Percentiles rank a stretch among this genome's conserved stretches.
Conservation (phyloP, 257 asterid species). For the Ocimum tenuiflorum region DNA sequence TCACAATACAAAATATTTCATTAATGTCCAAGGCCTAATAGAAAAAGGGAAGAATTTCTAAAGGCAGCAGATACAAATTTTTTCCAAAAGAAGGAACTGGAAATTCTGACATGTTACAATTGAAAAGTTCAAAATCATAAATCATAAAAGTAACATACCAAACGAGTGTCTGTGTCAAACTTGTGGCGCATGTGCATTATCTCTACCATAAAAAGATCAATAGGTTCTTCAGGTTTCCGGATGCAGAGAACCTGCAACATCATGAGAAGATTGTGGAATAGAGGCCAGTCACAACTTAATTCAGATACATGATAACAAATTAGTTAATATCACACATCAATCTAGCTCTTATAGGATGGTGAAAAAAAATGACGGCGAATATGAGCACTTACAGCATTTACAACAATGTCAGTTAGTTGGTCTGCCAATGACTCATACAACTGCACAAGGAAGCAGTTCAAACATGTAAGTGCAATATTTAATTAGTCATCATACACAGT, state of each 20-base stretch:
- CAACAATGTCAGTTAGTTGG: slow-evolving; percentile 81
- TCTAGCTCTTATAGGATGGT: background rate
- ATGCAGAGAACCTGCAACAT: slow-evolving; percentile 80
- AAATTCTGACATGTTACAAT: too few relatives aligned
- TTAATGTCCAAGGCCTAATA: background rate
- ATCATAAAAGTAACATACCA: slow-evolving; percentile 45
- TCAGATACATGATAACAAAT: background rate
- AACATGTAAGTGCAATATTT: slow-evolving; percentile 1
- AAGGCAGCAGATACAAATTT: too few relatives aligned
- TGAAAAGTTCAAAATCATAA: background rate
- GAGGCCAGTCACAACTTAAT: slow-evolving; percentile 1
- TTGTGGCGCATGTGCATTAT: slow-evolving; percentile 99
- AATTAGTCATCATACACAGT: background rate
- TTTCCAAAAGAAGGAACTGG: too few relatives aligned
- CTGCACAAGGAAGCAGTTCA: slow-evolving; percentile 36
- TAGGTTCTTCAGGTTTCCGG: slow-evolving; percentile 86
- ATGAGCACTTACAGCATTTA: slow-evolving; percentile 64
- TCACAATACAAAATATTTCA: background rate
- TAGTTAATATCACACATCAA: background rate
- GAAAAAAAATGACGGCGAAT: slow-evolving; percentile 1
- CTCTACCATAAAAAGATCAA: slow-evolving; percentile 98
- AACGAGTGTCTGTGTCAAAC: slow-evolving; percentile 92
- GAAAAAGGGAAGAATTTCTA: too few relatives aligned
- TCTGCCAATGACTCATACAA: slow-evolving; percentile 89
- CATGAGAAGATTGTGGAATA: slow-evolving; percentile 7